A percentile compares a stretch with the other conserved stretches of the same genome.
Conservation (phyloP, 495 filamentous ascomycete genomes). For the Aspergillus cavernicola region DNA sequence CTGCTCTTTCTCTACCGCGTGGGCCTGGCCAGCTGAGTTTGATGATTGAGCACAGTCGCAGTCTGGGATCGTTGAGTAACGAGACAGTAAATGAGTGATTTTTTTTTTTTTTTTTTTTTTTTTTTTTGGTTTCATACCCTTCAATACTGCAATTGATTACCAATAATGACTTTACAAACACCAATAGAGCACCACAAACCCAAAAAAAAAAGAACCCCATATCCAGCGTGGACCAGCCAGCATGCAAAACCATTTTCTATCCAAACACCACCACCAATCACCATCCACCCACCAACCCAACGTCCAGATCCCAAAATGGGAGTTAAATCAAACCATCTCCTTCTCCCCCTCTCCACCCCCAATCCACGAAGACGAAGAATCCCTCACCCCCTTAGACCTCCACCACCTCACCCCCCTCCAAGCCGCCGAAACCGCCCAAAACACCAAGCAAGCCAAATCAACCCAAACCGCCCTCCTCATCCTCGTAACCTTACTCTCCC, state of each 20-base stretch:
- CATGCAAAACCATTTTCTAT: background rate
- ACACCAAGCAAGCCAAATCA: conserved; percentile 64
- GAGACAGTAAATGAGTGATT: background rate
- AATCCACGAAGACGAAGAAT: too few relatives aligned
- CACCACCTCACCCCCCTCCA: conserved; percentile 40
- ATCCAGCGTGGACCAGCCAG: background rate
- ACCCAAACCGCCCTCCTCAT: conserved; percentile 90
- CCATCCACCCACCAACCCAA: background rate
- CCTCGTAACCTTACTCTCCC: conserved; percentile 51
- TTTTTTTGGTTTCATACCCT: background rate
- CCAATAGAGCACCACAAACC: background rate
- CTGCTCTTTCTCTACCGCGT: background rate
- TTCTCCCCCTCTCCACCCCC: conserved; percentile 10
- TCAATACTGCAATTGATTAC: conserved; percentile 1
- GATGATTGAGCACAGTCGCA: conserved; percentile 19
- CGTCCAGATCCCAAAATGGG: background rate
- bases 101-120: background rate
- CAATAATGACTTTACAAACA: background rate
- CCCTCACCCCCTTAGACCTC: conserved; percentile 19
- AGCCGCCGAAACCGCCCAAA: conserved; percentile 63
- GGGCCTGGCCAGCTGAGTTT: conserved; percentile 20
- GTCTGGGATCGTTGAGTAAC: background rate
- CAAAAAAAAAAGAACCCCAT: background rate
- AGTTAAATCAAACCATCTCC: conserved; percentile 9
- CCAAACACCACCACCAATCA: background rate